These are phyloP conservation scores for Hypoxylon sp. DNA, from an alignment of 2,329 filamentous ascomycete species.

Conservation along the genomic window DNA sequence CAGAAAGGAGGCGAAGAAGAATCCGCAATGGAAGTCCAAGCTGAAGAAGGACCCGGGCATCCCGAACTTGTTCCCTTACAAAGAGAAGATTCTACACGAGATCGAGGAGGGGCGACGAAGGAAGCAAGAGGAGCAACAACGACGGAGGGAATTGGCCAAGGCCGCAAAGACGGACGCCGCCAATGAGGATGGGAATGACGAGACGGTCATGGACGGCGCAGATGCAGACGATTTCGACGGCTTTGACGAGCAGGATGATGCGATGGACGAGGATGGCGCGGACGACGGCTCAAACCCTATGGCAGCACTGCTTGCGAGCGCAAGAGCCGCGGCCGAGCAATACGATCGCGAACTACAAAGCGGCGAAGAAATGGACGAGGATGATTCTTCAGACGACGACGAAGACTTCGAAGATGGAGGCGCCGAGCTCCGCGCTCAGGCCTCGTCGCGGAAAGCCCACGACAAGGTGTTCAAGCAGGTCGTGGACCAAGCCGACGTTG, in stretches of 20 bases:
- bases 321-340: constrained; percentile 79
- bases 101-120: constrained; percentile 88
- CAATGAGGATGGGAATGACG: constrained; percentile 60
- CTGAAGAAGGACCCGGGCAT: constrained; percentile 98
- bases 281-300: constrained; percentile 84
- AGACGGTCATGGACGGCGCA: constrained; percentile 60
- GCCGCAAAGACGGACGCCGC: constrained; percentile 69
- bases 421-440: constrained; percentile 64
- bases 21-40: constrained; percentile 95
- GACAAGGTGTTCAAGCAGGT: constrained; percentile 98
- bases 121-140: constrained; percentile 83
- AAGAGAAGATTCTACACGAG: constrained; percentile 93
- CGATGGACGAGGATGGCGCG: constrained; percentile 68
- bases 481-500: constrained; percentile 87
- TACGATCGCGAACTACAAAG: constrained; percentile 76
- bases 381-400: constrained; percentile 59
- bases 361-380: constrained; percentile 70
- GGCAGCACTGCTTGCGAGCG: constrained; percentile 90
- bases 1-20: constrained; percentile 92
- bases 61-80: constrained; percentile 97
- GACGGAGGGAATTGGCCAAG: constrained; percentile 78
- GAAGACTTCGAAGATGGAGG: constrained; percentile 62
- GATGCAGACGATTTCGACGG: constrained; percentile 63
- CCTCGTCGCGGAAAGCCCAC: constrained; percentile 84
- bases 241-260: constrained; percentile 64